These are phyloP conservation scores for Pyrenophora graminea DNA, from an alignment of 2,329 filamentous ascomycete species.

Conservation along the genomic window DNA sequence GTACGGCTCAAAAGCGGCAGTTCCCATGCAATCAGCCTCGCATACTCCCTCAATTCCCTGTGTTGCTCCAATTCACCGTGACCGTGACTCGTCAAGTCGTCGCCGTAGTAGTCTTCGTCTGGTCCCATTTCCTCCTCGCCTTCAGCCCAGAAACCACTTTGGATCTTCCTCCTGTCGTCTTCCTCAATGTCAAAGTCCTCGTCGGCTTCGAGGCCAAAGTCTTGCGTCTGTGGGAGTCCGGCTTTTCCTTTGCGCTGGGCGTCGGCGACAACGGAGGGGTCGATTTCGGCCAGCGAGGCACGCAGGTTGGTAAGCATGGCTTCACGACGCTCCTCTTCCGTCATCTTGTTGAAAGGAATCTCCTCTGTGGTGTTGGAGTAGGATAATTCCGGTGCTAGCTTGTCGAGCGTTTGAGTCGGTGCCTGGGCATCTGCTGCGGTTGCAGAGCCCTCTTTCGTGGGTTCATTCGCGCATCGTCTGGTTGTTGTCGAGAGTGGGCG, in stretches of 20 bases:
- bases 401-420: constrained; percentile 11
- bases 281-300: constrained; percentile 29
- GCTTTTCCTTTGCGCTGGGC: constrained; percentile 30
- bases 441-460: constrained; percentile 20
- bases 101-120: constrained; percentile 69
- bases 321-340: constrained; percentile 18
- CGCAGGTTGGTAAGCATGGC: constrained; percentile 30
- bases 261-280: constrained; percentile 28
- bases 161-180: constrained; percentile 18
- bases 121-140: constrained; percentile 58
- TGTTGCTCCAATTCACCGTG: constrained; percentile 88
- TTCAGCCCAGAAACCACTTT: constrained; percentile 44
- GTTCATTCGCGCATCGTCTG: constrained; percentile 20
- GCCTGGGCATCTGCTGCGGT: constrained; percentile 11
- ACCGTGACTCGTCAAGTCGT: constrained; percentile 81
- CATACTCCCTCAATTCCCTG: constrained; percentile 85
- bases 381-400: constrained; percentile 5
- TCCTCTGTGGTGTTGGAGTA: constrained; percentile 2
- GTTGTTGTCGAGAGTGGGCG: constrained; percentile 40
- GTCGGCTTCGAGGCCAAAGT: constrained; percentile 25
- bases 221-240: constrained; percentile 21
- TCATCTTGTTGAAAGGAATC: constrained; percentile 6
- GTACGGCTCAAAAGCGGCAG: constrained; percentile 87
- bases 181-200: constrained; percentile 33
- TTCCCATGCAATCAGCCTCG: constrained; percentile 88